Evolutionary conservation across 164 flowering plant species (phyloP).

Genomic region (Kalanchoe fedtschenkoi): DNA sequence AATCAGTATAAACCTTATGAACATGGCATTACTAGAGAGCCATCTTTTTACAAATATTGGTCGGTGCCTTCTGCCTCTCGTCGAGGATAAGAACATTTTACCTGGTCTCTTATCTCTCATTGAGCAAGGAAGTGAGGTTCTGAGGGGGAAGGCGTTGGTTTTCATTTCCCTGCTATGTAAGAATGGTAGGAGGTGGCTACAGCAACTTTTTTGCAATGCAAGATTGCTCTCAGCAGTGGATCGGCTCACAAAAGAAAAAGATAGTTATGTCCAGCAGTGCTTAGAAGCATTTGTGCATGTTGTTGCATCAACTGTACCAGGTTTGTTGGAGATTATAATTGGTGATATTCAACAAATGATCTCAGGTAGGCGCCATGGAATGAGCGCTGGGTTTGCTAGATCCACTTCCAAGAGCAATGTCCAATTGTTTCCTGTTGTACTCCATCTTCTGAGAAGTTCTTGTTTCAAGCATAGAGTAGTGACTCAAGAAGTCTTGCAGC

Average conservation of each 20-base stretch:
- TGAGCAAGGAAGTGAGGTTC: slow-evolving; percentile 81
- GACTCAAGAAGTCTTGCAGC: slow-evolving; percentile 56
- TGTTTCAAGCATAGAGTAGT: slow-evolving; percentile 60
- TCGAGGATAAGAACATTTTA: slow-evolving; percentile 75
- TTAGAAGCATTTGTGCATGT: slow-evolving; percentile 50
- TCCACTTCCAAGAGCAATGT: slow-evolving; percentile 48
- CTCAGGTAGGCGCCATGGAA: slow-evolving; percentile 78
- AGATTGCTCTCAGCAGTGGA: slow-evolving; percentile 71
- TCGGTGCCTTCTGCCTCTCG: slow-evolving; percentile 44
- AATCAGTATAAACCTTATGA: slow-evolving; percentile 77
- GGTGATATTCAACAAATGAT: slow-evolving; percentile 74
- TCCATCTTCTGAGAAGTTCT: slow-evolving; percentile 78
- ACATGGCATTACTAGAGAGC: slow-evolving; percentile 71
- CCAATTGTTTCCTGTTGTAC: slow-evolving; percentile 78
- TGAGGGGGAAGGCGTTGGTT: slow-evolving; percentile 75
- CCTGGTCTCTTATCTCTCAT: slow-evolving; percentile 65
- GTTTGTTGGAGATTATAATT: slow-evolving; percentile 56
- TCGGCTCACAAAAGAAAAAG: slow-evolving; percentile 80
- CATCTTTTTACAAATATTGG: slow-evolving; percentile 63
- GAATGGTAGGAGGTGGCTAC: slow-evolving; percentile 61
- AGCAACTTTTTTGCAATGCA: slow-evolving; percentile 72
- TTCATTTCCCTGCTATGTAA: slow-evolving; percentile 80
- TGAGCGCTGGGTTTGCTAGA: slow-evolving; percentile 36
- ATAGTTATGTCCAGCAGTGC: slow-evolving; percentile 54
- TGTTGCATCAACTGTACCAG: slow-evolving; percentile 61